phyloP scores from a whole-genome alignment of 257 asterid genomes.

The Solanum arcanum region DNA sequence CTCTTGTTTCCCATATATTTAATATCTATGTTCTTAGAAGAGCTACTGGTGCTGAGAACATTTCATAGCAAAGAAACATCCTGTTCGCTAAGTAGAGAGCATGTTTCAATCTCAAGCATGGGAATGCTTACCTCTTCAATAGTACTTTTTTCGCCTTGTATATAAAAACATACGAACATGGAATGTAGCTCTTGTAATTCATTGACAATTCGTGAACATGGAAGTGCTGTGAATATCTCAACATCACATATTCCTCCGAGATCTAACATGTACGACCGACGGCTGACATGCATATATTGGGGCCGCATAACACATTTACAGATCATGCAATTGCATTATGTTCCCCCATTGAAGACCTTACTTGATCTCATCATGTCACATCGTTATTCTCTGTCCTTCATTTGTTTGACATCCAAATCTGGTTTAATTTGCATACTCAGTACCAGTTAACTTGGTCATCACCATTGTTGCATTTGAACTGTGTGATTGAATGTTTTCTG shows the following conservation, averaged over 20 bases:
- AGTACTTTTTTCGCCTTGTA: neutral
- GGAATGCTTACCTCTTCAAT: neutral
- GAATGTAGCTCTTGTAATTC: neutral
- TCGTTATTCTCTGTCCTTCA: neutral
- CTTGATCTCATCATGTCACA: neutral
- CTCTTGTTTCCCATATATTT: neutral
- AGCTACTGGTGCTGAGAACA: neutral
- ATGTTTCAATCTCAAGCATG: neutral
- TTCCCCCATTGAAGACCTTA: neutral
- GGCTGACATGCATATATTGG: neutral
- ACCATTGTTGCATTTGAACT: neutral
- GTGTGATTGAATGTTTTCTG: neutral
- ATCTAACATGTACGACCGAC: neutral
- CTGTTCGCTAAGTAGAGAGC: neutral
- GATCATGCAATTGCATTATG: neutral
- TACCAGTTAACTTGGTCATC: neutral
- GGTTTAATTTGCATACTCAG: neutral
- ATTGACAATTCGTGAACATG: neutral
- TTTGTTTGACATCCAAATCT: neutral
- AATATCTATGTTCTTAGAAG: neutral
- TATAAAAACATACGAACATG: neutral
- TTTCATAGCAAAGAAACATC: neutral
- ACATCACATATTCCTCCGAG: neutral
- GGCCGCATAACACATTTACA: neutral
- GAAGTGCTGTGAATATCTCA: neutral